Conservation (phyloP, 331 rosid species). For the Malus hybrid region DNA sequence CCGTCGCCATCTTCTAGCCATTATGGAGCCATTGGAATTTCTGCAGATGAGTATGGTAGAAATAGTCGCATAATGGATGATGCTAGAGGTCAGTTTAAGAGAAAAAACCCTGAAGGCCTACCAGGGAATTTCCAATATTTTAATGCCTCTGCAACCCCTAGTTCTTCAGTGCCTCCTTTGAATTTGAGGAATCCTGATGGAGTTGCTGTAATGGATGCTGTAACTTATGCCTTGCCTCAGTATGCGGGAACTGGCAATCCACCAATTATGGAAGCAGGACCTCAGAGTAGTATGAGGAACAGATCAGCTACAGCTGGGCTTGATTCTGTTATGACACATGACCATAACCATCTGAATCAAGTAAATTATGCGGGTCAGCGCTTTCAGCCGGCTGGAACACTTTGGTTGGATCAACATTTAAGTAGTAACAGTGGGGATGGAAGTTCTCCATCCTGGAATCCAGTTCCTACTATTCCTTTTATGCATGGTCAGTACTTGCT, state of each 20-base stretch:
- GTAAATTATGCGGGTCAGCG: constrained; percentile 72
- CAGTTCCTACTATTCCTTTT: constrained; percentile 45
- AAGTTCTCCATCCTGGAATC: constrained; percentile 66
- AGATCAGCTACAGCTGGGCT: constrained; percentile 37
- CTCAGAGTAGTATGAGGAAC: constrained; percentile 45
- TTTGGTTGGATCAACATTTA: constrained; percentile 79
- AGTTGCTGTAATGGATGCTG: constrained; percentile 49
- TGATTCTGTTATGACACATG: constrained; percentile 58
- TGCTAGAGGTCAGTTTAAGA: constrained; percentile 71
- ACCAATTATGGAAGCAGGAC: constrained; percentile 53
- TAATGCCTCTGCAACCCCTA: constrained; percentile 46
- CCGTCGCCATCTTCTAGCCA: constrained; percentile 58
- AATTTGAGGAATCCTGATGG: constrained; percentile 59
- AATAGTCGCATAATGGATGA: constrained; percentile 54
- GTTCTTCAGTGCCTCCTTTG: constrained; percentile 53
- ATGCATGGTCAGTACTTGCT: constrained; percentile 44
- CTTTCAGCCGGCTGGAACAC: constrained; percentile 62
- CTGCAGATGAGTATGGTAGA: constrained; percentile 64
- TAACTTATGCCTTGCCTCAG: constrained; percentile 47
- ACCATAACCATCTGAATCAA: constrained; percentile 55
- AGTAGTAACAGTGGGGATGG: constrained; percentile 45
- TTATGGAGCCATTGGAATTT: constrained; percentile 42
- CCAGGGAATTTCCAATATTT: constrained; percentile 55
- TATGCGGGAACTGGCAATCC: constrained; percentile 38
- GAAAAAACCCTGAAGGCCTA: constrained; percentile 60